Conservation (phyloP, 371 early-diverging fungal genomes). For the Circinella minor region DNA sequence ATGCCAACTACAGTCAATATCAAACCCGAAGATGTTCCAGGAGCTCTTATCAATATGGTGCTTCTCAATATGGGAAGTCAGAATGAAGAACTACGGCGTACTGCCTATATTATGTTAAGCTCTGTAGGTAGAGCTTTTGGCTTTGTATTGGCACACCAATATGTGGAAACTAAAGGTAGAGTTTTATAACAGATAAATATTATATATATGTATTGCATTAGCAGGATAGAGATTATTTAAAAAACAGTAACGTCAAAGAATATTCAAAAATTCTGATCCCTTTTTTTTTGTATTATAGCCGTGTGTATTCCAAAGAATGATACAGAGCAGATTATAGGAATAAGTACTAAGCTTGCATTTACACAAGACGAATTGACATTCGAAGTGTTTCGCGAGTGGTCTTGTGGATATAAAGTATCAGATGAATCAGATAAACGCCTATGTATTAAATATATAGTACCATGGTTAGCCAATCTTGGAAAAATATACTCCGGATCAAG, state of each 20-base stretch:
- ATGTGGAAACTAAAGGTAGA: slow-evolving; percentile 76
- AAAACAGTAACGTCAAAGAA: not conserved
- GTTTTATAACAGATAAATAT: too few relatives aligned
- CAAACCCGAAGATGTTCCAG: slow-evolving; percentile 87
- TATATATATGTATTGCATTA: too few relatives aligned
- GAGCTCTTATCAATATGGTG: slow-evolving; percentile 88
- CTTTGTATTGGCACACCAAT: slow-evolving; percentile 78
- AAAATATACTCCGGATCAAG: slow-evolving; percentile 31
- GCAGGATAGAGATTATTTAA: not conserved
- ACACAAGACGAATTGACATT: slow-evolving; percentile 80
- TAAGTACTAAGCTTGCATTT: slow-evolving; percentile 79
- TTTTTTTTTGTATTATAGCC: slow-evolving; percentile 38
- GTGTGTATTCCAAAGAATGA: slow-evolving; percentile 88
- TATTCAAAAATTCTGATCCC: not conserved
- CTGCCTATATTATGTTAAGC: slow-evolving; percentile 86
- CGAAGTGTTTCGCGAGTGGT: slow-evolving; percentile 85
- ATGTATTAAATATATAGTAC: slow-evolving; percentile 84
- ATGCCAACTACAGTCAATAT: slow-evolving; percentile 67
- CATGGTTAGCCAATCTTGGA: slow-evolving; percentile 84
- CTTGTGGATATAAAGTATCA: slow-evolving; percentile 79
- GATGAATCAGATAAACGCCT: slow-evolving; percentile 70
- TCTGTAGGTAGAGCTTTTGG: slow-evolving; percentile 77
- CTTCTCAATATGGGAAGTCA: slow-evolving; percentile 81
- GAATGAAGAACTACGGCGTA: slow-evolving; percentile 75
- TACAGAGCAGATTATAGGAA: slow-evolving; percentile 70